phyloP scores from a whole-genome alignment of 805 yeast genomes.

The Pichia paraexigua region DNA sequence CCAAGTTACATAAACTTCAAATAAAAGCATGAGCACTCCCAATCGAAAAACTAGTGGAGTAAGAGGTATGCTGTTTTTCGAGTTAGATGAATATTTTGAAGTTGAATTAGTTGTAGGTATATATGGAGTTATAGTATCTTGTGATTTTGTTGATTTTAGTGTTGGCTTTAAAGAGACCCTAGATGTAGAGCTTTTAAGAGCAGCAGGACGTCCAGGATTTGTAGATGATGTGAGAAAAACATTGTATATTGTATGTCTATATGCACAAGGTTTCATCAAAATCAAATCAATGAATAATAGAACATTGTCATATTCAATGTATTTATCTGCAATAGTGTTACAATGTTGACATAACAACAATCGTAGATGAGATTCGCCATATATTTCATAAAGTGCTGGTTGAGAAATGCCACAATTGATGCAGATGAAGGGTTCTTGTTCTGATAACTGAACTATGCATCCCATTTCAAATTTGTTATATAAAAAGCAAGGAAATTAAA shows the following conservation, averaged over 20 bases:
- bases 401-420: slow-evolving; percentile 75
- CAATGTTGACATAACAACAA: slow-evolving; percentile 72
- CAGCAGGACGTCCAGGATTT: neutral
- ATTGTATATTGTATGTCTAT: slow-evolving; percentile 80
- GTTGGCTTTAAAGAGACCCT: neutral
- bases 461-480: neutral
- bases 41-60: slow-evolving; percentile 32
- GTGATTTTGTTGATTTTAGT: neutral
- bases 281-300: slow-evolving; percentile 76
- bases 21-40: slow-evolving; percentile 56
- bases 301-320: slow-evolving; percentile 84
- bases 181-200: neutral
- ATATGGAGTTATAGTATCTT: neutral
- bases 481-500: neutral
- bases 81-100: neutral
- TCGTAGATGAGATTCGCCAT: slow-evolving; percentile 71
- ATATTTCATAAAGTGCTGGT: slow-evolving; percentile 57
- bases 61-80: neutral
- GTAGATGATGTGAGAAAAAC: slow-evolving; percentile 25
- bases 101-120: neutral
- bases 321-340: slow-evolving; percentile 72
- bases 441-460: neutral
- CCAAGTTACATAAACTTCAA: slow-evolving; percentile 90
- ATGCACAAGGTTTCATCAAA: slow-evolving; percentile 79
- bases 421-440: slow-evolving; percentile 37